A percentile compares a stretch with the other conserved stretches of the same genome.
Conservation (phyloP, 192 early-diverging fungal species). For the Coemansia guatemalensis region DNA sequence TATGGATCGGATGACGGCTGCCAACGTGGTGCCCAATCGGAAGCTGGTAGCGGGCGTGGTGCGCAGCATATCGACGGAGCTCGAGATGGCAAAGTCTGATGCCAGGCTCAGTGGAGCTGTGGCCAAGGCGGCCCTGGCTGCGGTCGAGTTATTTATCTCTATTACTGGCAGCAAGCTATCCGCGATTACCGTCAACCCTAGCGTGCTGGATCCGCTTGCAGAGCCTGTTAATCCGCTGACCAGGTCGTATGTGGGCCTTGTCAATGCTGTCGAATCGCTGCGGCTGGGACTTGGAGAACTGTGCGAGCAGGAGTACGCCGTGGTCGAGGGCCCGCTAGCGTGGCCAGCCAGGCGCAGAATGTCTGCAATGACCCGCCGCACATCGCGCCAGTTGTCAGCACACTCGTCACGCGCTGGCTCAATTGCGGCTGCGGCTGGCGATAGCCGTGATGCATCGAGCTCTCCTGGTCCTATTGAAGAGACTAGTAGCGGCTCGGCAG, state of each 20-base stretch:
- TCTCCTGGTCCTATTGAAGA: not conserved
- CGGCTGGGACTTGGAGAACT: conserved; percentile 10
- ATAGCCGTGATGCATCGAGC: not conserved
- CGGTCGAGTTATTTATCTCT: conserved; percentile 11
- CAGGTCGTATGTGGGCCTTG: conserved; percentile 18
- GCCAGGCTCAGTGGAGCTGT: conserved; percentile 14
- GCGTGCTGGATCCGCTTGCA: conserved; percentile 11
- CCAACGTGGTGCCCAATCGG: conserved; percentile 20
- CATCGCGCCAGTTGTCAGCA: not conserved
- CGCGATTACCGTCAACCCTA: not conserved
- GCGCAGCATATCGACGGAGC: conserved; percentile 39
- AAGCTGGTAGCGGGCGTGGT: conserved; percentile 23
- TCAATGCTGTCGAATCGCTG: conserved; percentile 22
- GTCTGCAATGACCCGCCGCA: too few species aligned
- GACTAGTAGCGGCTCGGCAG: not conserved
- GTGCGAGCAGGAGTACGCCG: conserved; percentile 7
- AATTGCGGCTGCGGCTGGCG: not conserved
- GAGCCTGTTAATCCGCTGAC: conserved; percentile 10
- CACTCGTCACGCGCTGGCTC: conserved; percentile 5
- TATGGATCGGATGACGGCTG: conserved; percentile 11
- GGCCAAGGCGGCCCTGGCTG: conserved; percentile 4
- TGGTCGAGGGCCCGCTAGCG: not conserved
- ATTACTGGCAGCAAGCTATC: conserved; percentile 4
- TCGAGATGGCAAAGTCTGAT: conserved; percentile 33
- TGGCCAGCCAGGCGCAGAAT: not conserved